Conservation (phyloP, 768 basidiomycete genomes). For the Phanerochaete sordida region DNA sequence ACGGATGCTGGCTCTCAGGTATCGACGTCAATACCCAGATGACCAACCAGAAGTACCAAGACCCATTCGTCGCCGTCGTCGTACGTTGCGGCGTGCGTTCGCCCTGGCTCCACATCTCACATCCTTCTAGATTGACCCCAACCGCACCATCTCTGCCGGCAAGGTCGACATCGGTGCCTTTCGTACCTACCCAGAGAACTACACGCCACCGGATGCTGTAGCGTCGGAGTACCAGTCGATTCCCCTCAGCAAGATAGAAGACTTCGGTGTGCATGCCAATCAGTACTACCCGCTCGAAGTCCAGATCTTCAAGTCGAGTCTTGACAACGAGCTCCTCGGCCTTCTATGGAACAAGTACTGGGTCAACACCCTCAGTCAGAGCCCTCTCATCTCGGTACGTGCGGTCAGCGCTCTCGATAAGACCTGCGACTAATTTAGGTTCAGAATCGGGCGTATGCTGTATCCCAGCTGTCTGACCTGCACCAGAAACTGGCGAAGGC, state of each 20-base stretch:
- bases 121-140: constrained; percentile 80
- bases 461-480: constrained; percentile 85
- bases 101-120: background rate
- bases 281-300: constrained; percentile 95
- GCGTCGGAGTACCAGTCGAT: constrained; percentile 93
- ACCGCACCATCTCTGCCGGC: constrained; percentile 96
- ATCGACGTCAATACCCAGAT: constrained; percentile 98
- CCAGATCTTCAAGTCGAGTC: constrained; percentile 88
- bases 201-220: constrained; percentile 70
- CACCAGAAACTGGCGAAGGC: constrained; percentile 86
- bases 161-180: constrained; percentile 99
- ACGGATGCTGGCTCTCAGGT: constrained; percentile 98
- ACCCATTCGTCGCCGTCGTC: constrained; percentile 96
- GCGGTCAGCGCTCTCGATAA: background rate
- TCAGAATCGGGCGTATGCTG: constrained; percentile 92
- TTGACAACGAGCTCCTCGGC: constrained; percentile 85
- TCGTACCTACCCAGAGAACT: constrained; percentile 94
- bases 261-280: constrained; percentile 97
- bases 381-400: constrained; percentile 85
- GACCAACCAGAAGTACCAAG: constrained; percentile 91
- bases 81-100: constrained; percentile 41
- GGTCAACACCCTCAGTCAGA: constrained; percentile 95
- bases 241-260: constrained; percentile 95
- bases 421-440: background rate
- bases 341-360: constrained; percentile 99